Evolutionary conservation across 2,329 filamentous ascomycete species (phyloP).

Genomic region (Zasmidium citrigriseum): DNA sequence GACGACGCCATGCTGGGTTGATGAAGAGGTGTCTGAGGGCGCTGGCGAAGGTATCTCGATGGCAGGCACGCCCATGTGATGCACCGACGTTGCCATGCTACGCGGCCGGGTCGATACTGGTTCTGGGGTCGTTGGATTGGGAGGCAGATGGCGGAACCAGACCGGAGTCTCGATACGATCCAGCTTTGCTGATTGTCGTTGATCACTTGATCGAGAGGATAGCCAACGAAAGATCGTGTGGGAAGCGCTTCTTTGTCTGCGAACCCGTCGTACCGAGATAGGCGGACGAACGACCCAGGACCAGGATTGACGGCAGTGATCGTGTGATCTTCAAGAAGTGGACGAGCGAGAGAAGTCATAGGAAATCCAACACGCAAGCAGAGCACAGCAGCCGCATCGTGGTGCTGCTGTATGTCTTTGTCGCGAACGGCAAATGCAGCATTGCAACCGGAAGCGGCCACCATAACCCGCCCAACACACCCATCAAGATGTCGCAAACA

Average conservation of each 20-base stretch:
- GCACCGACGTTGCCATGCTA: slow-evolving; percentile 23
- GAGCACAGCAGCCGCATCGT: slow-evolving; percentile 18
- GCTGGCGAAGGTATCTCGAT: slow-evolving; percentile 32
- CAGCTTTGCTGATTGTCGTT: slow-evolving; percentile 23
- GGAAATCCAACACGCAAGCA: slow-evolving; percentile 19
- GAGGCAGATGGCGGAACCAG: slow-evolving; percentile 32
- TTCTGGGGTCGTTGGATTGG: slow-evolving; percentile 19
- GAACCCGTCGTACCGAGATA: background rate
- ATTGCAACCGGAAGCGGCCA: slow-evolving; percentile 15
- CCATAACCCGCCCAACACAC: slow-evolving; percentile 18
- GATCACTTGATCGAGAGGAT: background rate
- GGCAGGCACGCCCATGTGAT: slow-evolving; percentile 25
- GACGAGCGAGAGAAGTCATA: slow-evolving; percentile 9
- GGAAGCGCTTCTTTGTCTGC: slow-evolving; percentile 16
- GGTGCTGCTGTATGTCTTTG: slow-evolving; percentile 22
- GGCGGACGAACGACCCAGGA: background rate
- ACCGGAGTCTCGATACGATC: slow-evolving; percentile 33
- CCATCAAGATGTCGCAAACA: slow-evolving; percentile 18
- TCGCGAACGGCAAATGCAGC: slow-evolving; percentile 25
- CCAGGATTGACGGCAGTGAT: background rate
- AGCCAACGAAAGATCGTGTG: background rate
- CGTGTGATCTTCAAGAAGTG: background rate
- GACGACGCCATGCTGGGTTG: slow-evolving; percentile 22
- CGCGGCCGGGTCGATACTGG: slow-evolving; percentile 12
- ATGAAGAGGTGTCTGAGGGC: slow-evolving; percentile 26